A percentile compares a stretch with the other conserved stretches of the same genome.
These are phyloP conservation scores for Davidsoniella eucalypti DNA, from an alignment of 2,329 filamentous ascomycete genomes.

Conservation along the genomic window DNA sequence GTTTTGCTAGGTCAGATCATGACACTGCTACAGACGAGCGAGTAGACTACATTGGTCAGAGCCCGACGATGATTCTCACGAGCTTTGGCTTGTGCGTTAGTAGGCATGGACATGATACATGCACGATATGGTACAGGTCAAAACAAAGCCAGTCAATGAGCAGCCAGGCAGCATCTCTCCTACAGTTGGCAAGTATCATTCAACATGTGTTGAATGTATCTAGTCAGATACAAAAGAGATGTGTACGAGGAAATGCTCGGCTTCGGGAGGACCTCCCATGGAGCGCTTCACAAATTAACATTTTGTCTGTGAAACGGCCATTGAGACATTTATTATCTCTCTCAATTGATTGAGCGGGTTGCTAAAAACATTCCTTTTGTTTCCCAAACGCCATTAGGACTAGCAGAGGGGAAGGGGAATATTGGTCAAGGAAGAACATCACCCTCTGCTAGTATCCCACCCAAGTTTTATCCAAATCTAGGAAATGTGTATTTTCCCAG, in stretches of 20 bases:
- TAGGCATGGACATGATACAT: constrained; percentile 4
- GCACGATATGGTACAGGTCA: constrained; percentile 12
- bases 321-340: constrained; percentile 38
- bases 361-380: constrained; percentile 9
- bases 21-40: background rate
- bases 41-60: background rate
- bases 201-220: too few species aligned
- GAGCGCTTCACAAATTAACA: constrained; percentile 47
- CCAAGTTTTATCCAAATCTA: background rate
- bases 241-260: constrained; percentile 4
- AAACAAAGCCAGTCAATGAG: constrained; percentile 12
- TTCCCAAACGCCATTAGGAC: constrained; percentile 15
- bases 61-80: background rate
- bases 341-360: constrained; percentile 18
- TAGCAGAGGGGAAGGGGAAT: background rate
- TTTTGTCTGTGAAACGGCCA: constrained; percentile 51
- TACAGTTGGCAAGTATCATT: too few species aligned
- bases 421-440: constrained; percentile 5
- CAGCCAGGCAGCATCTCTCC: background rate
- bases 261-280: constrained; percentile 65
- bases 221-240: too few species aligned
- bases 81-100: background rate
- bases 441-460: constrained; percentile 2
- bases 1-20: background rate
- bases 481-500: background rate